Conservation (phyloP, 176 grass and related monocot species). For the Musa schizocarpa region DNA sequence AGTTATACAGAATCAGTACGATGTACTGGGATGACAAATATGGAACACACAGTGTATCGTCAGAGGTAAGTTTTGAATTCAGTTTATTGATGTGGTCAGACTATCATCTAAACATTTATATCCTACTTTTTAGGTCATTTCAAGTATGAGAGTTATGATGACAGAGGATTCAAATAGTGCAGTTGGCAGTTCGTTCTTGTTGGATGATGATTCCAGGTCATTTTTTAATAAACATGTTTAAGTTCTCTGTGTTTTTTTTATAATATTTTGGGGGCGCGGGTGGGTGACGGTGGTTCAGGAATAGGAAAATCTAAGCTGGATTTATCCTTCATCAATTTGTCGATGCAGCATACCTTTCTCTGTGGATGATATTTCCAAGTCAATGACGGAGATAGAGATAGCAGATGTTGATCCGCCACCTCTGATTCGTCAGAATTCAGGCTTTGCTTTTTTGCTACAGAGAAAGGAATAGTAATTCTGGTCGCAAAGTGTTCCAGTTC, state of each 20-base stretch:
- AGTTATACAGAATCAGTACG: slow-evolving; percentile 75
- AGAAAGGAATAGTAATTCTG: slow-evolving; percentile 39
- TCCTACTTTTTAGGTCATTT: slow-evolving; percentile 38
- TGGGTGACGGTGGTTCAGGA: too few relatives aligned
- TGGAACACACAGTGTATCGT: slow-evolving; percentile 74
- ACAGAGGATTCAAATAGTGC: slow-evolving; percentile 50
- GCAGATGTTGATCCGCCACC: slow-evolving; percentile 51
- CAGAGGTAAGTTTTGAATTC: slow-evolving; percentile 35
- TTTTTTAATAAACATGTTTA: slow-evolving; percentile 10
- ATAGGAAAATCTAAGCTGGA: slow-evolving; percentile 9
- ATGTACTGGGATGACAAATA: slow-evolving; percentile 93
- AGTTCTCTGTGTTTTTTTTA: not conserved
- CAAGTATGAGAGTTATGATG: slow-evolving; percentile 46
- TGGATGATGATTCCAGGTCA: slow-evolving; percentile 82
- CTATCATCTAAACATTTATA: not conserved
- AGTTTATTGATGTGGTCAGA: too few relatives aligned
- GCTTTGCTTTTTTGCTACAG: slow-evolving; percentile 90
- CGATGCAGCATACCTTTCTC: slow-evolving; percentile 79
- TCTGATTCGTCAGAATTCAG: slow-evolving; percentile 64
- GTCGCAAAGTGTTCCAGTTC: not conserved
- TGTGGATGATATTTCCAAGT: slow-evolving; percentile 76
- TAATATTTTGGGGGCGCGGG: too few relatives aligned
- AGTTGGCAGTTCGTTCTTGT: slow-evolving; percentile 33
- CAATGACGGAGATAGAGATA: slow-evolving; percentile 55
- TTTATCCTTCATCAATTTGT: slow-evolving; percentile 18